phyloP scores from a whole-genome alignment of 2,329 filamentous ascomycete genomes.

The Torrubiellomyces zombiae region DNA sequence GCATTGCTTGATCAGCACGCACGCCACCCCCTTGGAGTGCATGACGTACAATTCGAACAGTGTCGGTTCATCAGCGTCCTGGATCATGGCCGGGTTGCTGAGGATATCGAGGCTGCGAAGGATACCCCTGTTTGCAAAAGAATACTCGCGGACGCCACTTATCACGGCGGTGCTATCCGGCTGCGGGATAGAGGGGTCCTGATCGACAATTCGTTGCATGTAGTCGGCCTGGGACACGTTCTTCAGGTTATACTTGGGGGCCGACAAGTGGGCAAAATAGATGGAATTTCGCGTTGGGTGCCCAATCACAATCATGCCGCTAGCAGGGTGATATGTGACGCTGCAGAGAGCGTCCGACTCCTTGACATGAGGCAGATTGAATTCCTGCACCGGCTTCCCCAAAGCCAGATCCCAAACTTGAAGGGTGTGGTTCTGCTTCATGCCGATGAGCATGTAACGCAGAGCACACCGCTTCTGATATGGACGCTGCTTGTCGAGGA shows the following conservation, averaged over 20 bases:
- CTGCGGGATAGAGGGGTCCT: constrained; percentile 57
- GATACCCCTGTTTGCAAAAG: constrained; percentile 70
- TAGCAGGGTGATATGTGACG: constrained; percentile 80
- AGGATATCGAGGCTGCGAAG: constrained; percentile 85
- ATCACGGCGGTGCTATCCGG: constrained; percentile 94
- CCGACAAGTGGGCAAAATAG: constrained; percentile 91
- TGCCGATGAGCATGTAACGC: constrained; percentile 89
- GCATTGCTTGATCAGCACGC: constrained; percentile 66
- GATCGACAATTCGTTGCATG: constrained; percentile 58
- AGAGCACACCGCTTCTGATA: constrained; percentile 81
- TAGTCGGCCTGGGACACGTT: constrained; percentile 77
- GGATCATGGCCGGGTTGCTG: constrained; percentile 46
- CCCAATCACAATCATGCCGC: constrained; percentile 85
- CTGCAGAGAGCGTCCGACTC: constrained; percentile 97
- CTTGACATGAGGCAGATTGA: constrained; percentile 89
- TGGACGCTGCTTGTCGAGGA: constrained; percentile 90
- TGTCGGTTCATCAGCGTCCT: constrained; percentile 50
- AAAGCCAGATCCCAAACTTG: constrained; percentile 97
- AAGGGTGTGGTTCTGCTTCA: constrained; percentile 97
- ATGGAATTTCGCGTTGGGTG: constrained; percentile 95
- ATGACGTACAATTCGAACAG: constrained; percentile 93
- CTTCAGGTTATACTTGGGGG: constrained; percentile 76
- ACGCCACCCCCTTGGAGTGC: constrained; percentile 95
- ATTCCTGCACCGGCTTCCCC: constrained; percentile 88
- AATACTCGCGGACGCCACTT: constrained; percentile 91